Percentiles rank a stretch among this genome's conserved stretches.
Conservation (phyloP, 306 rosid genomes). For the Sphenostylis stenocarpa region DNA sequence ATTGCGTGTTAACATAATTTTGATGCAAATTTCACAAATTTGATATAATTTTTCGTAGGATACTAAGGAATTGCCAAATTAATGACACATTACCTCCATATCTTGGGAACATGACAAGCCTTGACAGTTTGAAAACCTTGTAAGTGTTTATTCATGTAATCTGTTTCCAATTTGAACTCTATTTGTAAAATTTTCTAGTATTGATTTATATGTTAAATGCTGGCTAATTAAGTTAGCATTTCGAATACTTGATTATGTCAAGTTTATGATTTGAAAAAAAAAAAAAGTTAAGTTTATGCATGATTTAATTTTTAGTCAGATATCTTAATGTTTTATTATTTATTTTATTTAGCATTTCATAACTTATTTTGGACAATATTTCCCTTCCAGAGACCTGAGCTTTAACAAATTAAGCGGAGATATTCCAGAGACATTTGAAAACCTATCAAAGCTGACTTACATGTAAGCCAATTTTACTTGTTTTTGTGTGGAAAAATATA, state of each 20-base stretch:
- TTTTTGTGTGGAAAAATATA: not conserved
- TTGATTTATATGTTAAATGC: not conserved
- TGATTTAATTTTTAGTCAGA: no score
- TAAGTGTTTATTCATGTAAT: slow-evolving; percentile 19
- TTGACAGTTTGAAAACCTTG: slow-evolving; percentile 20
- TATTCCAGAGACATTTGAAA: slow-evolving; percentile 29
- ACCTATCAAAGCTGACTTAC: not conserved
- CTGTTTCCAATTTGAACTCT: not conserved
- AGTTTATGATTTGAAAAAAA: no score
- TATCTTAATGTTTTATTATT: not conserved
- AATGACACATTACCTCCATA: slow-evolving; percentile 46
- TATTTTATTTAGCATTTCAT: not conserved
- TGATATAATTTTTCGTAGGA: slow-evolving; percentile 36
- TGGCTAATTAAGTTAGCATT: no score
- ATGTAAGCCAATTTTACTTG: slow-evolving; percentile 40
- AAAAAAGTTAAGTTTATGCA: no score
- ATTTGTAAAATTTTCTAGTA: not conserved
- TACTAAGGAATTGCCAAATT: slow-evolving; percentile 63
- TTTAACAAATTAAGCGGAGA: slow-evolving; percentile 54
- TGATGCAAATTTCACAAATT: not conserved
- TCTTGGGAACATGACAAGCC: not conserved
- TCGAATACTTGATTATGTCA: no score
- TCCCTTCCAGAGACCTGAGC: slow-evolving; percentile 64
- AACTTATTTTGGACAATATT: not conserved
- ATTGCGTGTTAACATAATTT: not conserved